Evolutionary conservation across 352 stramenopile genomes (phyloP), one percentile per base, ranked within the genome.

Genomic region (Globisporangium mamillatum): DNA sequence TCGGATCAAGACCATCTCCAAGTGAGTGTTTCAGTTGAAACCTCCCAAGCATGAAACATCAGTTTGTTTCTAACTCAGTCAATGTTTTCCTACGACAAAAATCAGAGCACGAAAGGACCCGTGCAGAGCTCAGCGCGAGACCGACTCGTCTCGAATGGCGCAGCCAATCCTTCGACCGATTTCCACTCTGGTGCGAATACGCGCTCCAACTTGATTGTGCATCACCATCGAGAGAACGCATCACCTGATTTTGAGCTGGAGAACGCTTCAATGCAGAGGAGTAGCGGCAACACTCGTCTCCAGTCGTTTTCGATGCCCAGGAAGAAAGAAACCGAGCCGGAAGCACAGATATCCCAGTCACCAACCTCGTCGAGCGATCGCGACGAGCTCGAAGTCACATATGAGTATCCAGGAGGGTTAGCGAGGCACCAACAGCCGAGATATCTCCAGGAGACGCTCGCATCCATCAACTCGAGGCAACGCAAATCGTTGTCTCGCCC

Each of bases 381-480:
- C 12, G 79, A 85, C 53, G 79, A 87, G 4, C 54, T 74, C 2
- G 77, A 87, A 32, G 71, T 84, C 7, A 75, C 81, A 65, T 66
- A 72, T 27, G 70, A 69, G 54, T 72, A 72, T 8, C 20, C 67
- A 20, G 63, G 67, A 20, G 63, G 67, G 5, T 63, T 64, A 18
- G 46, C 67, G 10, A 62, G 63, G 48, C 44, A 64, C 32, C 72
- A 72, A 16, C 73, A 82, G 46, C 77, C 79, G 27, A 69, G 80
- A 25, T 89, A 90, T 44, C 73, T 84, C 55, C 79, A 81, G 25
- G 58, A 87, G 34, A 89, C 76, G 18, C 71, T 86, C 32, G 73
- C 79, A 18, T 88, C 78, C 6, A 85, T 80, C 66, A 90, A 87
- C 52, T 76, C 80, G 12, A 74, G 78, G 2, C 81, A 73, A 1